A percentile compares a stretch with the other conserved stretches of the same genome.
These are phyloP conservation scores for Fusarium sp. DNA, from an alignment of 2,329 filamentous ascomycete genomes.

Conservation along the genomic window DNA sequence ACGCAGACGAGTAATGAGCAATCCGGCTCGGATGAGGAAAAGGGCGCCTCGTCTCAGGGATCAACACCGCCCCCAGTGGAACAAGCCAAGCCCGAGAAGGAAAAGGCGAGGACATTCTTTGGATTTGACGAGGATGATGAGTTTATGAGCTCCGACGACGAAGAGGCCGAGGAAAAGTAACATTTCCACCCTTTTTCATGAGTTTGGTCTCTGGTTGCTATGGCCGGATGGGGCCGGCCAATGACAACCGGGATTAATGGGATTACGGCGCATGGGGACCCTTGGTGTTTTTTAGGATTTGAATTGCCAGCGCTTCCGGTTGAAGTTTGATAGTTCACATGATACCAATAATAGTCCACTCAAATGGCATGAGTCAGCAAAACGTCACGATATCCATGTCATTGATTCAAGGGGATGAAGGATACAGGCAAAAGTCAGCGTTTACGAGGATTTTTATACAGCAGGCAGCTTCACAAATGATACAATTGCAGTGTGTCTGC, in stretches of 20 bases:
- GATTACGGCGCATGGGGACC: constrained; percentile 41
- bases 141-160: constrained; percentile 76
- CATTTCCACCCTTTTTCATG: not conserved
- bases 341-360: constrained; percentile 32
- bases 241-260: constrained; percentile 35
- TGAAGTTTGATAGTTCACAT: constrained; percentile 30
- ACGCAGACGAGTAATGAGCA: constrained; percentile 44
- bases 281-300: constrained; percentile 24
- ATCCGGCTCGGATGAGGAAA: constrained; percentile 52
- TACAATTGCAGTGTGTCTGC: constrained; percentile 53
- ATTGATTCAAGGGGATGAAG: constrained; percentile 2
- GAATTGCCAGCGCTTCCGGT: constrained; percentile 30
- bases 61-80: constrained; percentile 63
- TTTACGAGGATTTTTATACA: constrained; percentile 43
- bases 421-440: constrained; percentile 34
- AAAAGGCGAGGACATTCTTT: constrained; percentile 67
- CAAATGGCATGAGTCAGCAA: constrained; percentile 16
- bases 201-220: not conserved
- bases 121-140: constrained; percentile 86
- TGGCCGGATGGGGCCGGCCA: constrained; percentile 23
- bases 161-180: constrained; percentile 56
- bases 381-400: constrained; percentile 22
- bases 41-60: constrained; percentile 56
- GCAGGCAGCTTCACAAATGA: constrained; percentile 48
- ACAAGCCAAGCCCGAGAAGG: constrained; percentile 51